Conservation (phyloP, 805 yeast genomes). For the Candida xiaguanensis region DNA sequence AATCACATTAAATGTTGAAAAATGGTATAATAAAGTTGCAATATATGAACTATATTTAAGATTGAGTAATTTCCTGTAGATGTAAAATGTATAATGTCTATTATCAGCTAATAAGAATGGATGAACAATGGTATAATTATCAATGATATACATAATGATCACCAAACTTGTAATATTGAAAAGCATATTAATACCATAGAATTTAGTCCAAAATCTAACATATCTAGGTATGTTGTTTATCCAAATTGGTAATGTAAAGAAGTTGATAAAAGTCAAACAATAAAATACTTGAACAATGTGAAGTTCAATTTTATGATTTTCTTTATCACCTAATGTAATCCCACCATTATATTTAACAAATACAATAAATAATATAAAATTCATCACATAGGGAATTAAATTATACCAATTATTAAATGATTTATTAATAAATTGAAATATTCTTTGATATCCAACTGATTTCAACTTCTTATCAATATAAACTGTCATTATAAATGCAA, state of each 20-base stretch:
- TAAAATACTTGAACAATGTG: slow-evolving; percentile 84
- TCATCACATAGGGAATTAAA: slow-evolving; percentile 49
- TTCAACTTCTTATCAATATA: slow-evolving; percentile 45
- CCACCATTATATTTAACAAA: slow-evolving; percentile 75
- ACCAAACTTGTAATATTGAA: slow-evolving; percentile 14
- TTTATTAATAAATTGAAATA: slow-evolving; percentile 13
- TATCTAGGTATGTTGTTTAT: slow-evolving; percentile 44
- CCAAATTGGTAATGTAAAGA: slow-evolving; percentile 79
- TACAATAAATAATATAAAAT: slow-evolving; percentile 47
- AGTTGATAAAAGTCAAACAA: slow-evolving; percentile 58
- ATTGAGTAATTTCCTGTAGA: slow-evolving; percentile 66
- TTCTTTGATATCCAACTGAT: slow-evolving; percentile 5
- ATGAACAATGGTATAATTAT: slow-evolving; percentile 69
- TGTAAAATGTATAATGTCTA: slow-evolving; percentile 87
- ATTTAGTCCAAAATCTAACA: slow-evolving; percentile 21
- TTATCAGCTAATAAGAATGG: slow-evolving; percentile 93
- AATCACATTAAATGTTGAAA: slow-evolving; percentile 37
- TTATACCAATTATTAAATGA: slow-evolving; percentile 16
- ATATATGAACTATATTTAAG: slow-evolving; percentile 44
- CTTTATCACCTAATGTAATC: slow-evolving; percentile 87
- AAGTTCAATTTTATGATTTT: slow-evolving; percentile 67
- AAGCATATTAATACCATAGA: slow-evolving; percentile 16
- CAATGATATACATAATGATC: slow-evolving; percentile 44
- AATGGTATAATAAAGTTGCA: slow-evolving; percentile 69
- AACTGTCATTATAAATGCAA: slow-evolving; percentile 53